Conservation (phyloP, 208 protist genomes). For the Leishmania major region DNA sequence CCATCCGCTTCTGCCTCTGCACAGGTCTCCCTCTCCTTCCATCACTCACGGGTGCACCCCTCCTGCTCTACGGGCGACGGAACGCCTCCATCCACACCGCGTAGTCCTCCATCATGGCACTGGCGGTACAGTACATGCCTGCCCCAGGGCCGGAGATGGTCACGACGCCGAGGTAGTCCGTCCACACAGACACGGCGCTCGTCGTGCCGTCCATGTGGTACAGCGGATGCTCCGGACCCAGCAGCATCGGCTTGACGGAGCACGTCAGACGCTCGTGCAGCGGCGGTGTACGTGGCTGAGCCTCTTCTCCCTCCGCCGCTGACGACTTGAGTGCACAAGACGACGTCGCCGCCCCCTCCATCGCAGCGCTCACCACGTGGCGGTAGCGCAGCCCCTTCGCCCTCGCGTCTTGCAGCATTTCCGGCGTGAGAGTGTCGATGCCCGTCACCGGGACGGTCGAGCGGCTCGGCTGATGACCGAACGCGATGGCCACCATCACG, state of each 20-base stretch:
- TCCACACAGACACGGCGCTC: conserved; percentile 40
- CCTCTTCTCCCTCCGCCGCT: background rate
- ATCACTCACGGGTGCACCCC: background rate
- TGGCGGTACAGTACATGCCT: conserved; percentile 44
- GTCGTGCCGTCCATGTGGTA: conserved; percentile 36
- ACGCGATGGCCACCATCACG: conserved; percentile 27
- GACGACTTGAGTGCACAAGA: background rate
- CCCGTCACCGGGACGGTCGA: conserved; percentile 32
- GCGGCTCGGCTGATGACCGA: conserved; percentile 36
- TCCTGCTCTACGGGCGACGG: background rate
- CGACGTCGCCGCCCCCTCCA: background rate
- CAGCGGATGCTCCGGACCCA: conserved; percentile 35
- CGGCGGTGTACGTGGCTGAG: background rate
- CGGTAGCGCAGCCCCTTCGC: conserved; percentile 37
- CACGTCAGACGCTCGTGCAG: conserved; percentile 13
- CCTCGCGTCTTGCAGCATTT: conserved; percentile 28
- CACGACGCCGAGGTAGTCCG: conserved; percentile 32
- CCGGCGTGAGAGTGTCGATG: conserved; percentile 36
- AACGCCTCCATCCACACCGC: conserved; percentile 27
- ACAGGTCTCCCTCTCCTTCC: too few species aligned
- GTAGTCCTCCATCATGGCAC: conserved; percentile 50
- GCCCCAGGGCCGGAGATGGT: conserved; percentile 35
- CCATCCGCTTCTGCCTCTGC: background rate
- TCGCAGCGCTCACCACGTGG: conserved; percentile 27
- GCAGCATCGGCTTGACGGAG: conserved; percentile 28